phyloP scores from a whole-genome alignment of 2,329 filamentous ascomycete genomes.

The Chaetomiaceae sp. region DNA sequence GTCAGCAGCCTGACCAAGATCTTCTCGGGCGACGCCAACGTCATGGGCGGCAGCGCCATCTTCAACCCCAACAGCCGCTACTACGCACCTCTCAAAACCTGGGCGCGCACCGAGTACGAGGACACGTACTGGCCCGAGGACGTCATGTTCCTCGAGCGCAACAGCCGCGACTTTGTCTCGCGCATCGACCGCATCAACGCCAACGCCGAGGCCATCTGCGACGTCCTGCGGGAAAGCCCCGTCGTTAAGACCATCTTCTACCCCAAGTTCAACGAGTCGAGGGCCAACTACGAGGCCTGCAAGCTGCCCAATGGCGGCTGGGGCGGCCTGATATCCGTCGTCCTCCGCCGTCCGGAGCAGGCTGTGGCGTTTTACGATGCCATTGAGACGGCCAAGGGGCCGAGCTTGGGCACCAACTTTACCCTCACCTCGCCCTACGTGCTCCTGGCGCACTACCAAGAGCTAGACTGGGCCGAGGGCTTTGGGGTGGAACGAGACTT shows the following conservation, averaged over 20 bases:
- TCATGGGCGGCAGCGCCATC: constrained; percentile 83
- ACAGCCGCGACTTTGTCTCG: constrained; percentile 84
- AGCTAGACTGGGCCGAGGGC: constrained; percentile 82
- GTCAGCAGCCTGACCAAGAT: constrained; percentile 95
- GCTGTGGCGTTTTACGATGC: constrained; percentile 81
- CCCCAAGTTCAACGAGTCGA: constrained; percentile 71
- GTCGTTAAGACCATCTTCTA: constrained; percentile 79
- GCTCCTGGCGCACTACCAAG: constrained; percentile 82
- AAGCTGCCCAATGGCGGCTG: constrained; percentile 74
- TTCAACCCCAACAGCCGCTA: constrained; percentile 63
- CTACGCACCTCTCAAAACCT: constrained; percentile 64
- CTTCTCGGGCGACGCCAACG: constrained; percentile 95
- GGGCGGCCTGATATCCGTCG: constrained; percentile 81
- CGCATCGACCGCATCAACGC: constrained; percentile 79
- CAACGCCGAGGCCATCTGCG: constrained; percentile 80
- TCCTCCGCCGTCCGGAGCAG: constrained; percentile 65
- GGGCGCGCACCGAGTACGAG: constrained; percentile 65
- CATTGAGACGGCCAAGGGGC: constrained; percentile 85
- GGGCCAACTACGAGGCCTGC: constrained; percentile 72
- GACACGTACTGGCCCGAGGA: constrained; percentile 95
- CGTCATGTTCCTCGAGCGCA: constrained; percentile 89
- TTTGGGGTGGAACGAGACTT: constrained; percentile 79
- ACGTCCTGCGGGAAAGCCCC: constrained; percentile 58
- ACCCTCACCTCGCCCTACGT: constrained; percentile 90
- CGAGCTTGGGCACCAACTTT: constrained; percentile 94